These are phyloP conservation scores for Oldenlandia corymbosa DNA, from an alignment of 257 asterid genomes.

Conservation along the genomic window DNA sequence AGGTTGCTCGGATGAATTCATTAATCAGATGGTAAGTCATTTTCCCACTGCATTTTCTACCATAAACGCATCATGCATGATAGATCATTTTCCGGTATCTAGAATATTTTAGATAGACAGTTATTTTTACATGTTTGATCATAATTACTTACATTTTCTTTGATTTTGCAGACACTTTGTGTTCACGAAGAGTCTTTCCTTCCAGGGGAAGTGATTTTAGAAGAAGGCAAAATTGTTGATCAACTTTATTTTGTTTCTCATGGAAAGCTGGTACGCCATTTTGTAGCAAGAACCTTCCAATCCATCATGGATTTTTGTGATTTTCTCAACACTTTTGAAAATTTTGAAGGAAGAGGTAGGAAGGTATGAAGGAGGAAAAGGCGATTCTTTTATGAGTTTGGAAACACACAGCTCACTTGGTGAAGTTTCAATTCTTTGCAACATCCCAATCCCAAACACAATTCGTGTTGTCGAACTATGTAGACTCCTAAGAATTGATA, in stretches of 20 bases:
- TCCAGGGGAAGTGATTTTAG: constrained; percentile 62
- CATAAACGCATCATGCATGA: no score
- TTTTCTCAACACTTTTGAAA: background rate
- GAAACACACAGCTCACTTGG: constrained; percentile 42
- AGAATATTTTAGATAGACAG: no score
- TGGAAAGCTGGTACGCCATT: constrained; percentile 52
- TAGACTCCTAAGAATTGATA: constrained; percentile 48
- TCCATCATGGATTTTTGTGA: background rate
- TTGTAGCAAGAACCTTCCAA: background rate
- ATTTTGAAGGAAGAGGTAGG: constrained; percentile 45
- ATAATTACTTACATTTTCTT: background rate
- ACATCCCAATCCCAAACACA: constrained; percentile 43
- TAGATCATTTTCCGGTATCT: no score
- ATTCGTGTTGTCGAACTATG: constrained; percentile 48
- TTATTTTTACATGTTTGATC: no score
- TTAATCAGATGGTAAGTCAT: constrained; percentile 55
- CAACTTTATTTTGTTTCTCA: constrained; percentile 58
- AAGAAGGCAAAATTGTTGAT: constrained; percentile 47
- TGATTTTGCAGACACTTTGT: constrained; percentile 34
- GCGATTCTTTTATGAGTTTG: constrained; percentile 24
- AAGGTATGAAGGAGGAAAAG: constrained; percentile 30
- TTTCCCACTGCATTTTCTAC: background rate
- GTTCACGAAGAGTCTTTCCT: constrained; percentile 68
- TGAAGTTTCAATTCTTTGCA: constrained; percentile 50
- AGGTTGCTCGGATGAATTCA: constrained; percentile 53